Evolutionary conservation across 768 basidiomycete species (phyloP).

Genomic region (Suillus subaureus): DNA sequence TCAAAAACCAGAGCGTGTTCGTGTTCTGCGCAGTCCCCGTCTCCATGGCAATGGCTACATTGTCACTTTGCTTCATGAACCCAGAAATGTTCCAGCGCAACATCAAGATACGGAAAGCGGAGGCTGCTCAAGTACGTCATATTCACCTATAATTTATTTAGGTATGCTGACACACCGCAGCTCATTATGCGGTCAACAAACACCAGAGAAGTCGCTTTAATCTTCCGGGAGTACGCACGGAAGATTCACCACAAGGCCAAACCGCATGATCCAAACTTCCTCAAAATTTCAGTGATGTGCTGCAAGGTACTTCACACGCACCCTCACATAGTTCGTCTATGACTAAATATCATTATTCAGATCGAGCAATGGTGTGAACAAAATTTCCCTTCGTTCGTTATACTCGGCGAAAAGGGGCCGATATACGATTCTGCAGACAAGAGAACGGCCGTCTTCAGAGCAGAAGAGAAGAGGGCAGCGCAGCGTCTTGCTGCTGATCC

Average conservation of each 20-base stretch:
- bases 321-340: not conserved
- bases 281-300: conserved; percentile 80
- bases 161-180: conserved; percentile 38
- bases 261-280: conserved; percentile 84
- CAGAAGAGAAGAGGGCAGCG: conserved; percentile 46
- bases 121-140: conserved; percentile 73
- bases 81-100: conserved; percentile 80
- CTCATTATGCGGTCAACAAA: conserved; percentile 93
- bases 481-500: conserved; percentile 24
- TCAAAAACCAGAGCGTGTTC: conserved; percentile 92
- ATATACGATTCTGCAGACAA: conserved; percentile 54
- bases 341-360: conserved; percentile 31
- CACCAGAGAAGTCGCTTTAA: conserved; percentile 84
- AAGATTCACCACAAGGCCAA: conserved; percentile 80
- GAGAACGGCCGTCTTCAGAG: conserved; percentile 52
- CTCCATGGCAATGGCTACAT: conserved; percentile 94
- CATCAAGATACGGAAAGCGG: conserved; percentile 93
- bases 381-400: conserved; percentile 90
- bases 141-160: conserved; percentile 2
- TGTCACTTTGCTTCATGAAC: conserved; percentile 94
- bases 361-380: conserved; percentile 95
- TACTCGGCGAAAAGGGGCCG: conserved; percentile 23
- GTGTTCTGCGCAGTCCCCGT: conserved; percentile 95
- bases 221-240: conserved; percentile 83
- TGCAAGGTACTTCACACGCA: conserved; percentile 59